phyloP scores from a whole-genome alignment of 495 filamentous ascomycete genomes.

The Massariosphaeria phaeospora region DNA sequence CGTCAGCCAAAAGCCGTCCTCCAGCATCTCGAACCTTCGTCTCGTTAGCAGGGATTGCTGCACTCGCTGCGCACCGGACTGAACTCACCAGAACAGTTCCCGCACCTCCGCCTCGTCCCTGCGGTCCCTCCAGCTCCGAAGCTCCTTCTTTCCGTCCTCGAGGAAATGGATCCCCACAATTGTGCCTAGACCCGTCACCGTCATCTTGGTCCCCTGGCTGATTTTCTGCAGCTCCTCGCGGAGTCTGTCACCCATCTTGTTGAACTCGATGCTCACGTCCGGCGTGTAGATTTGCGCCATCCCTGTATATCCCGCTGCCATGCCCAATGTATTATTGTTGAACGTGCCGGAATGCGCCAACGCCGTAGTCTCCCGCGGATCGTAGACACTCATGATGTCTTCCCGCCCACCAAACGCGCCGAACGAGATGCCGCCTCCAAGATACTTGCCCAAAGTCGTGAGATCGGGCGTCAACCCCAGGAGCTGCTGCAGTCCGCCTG shows the following conservation, averaged over 20 bases:
- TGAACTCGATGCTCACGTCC: constrained; percentile 40
- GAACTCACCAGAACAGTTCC: constrained; percentile 50
- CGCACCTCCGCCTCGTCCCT: constrained; percentile 37
- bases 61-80: too few species aligned
- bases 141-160: constrained; percentile 15
- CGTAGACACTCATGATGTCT: constrained; percentile 53
- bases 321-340: constrained; percentile 61
- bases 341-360: constrained; percentile 58
- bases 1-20: constrained; percentile 47
- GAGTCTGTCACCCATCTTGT: constrained; percentile 40
- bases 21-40: constrained; percentile 49
- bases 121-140: constrained; percentile 15
- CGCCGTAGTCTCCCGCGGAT: constrained; percentile 40
- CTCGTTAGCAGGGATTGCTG: too few species aligned
- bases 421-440: constrained; percentile 59
- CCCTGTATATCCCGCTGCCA: constrained; percentile 51
- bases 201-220: constrained; percentile 38
- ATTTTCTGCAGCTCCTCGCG: constrained; percentile 36
- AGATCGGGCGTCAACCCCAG: constrained; percentile 52
- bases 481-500: constrained; percentile 44
- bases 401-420: constrained; percentile 58
- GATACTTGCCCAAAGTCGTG: constrained; percentile 58
- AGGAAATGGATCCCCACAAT: constrained; percentile 46
- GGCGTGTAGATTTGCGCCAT: constrained; percentile 44
- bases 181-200: constrained; percentile 44